These are phyloP conservation scores for Dothiorella sarmentorum DNA, from an alignment of 2,329 filamentous ascomycete genomes.

Conservation along the genomic window DNA sequence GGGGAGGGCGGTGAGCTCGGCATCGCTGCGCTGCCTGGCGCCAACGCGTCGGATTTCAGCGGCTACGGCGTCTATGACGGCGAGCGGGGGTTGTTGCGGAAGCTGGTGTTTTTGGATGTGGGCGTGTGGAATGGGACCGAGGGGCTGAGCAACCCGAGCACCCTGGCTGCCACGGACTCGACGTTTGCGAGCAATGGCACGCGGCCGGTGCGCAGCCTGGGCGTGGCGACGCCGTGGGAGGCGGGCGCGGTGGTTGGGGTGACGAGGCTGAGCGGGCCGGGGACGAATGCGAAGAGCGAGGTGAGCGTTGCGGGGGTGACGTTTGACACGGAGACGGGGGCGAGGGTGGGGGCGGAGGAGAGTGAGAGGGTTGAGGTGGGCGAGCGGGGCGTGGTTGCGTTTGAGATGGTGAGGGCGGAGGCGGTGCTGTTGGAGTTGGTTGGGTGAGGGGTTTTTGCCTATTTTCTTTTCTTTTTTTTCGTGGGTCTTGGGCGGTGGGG, in stretches of 20 bases:
- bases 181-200: constrained; percentile 7
- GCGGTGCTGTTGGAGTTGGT: constrained; percentile 14
- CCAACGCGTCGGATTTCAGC: constrained; percentile 7
- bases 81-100: background rate
- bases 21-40: constrained; percentile 5
- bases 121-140: constrained; percentile 12
- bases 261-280: constrained; percentile 3
- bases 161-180: constrained; percentile 2
- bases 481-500: too few relatives aligned
- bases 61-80: constrained; percentile 1
- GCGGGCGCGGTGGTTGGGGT: background rate
- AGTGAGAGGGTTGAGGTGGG: background rate
- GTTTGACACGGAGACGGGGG: constrained; percentile 3
- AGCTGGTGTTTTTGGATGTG: constrained; percentile 16
- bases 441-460: background rate
- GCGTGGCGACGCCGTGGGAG: constrained; percentile 1
- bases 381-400: background rate
- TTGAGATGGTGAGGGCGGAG: constrained; percentile 12
- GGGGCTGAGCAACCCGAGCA: constrained; percentile 13
- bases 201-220: background rate
- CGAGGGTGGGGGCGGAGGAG: background rate
- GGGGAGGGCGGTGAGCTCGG: background rate
- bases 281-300: constrained; percentile 15
- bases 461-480: too few relatives aligned
- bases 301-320: constrained; percentile 1